Evolutionary conservation across 2,329 filamentous ascomycete genomes (phyloP).

Genomic region (Xylaria sp.): DNA sequence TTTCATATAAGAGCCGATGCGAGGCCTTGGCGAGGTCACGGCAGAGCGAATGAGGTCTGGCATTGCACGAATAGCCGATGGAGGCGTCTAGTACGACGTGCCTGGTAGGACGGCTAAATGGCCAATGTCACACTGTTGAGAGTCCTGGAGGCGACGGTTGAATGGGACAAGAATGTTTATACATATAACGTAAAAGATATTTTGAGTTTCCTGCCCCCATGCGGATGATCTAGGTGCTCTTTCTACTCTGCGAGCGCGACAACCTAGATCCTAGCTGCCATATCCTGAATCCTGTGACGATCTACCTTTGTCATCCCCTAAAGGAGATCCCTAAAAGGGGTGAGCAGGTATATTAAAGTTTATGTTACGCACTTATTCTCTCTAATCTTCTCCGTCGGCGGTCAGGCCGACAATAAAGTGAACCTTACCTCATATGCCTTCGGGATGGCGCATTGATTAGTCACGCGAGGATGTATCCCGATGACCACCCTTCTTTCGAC

Average conservation of each 20-base stretch:
- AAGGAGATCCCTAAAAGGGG: no score
- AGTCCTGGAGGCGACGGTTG: neutral
- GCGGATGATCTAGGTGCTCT: neutral
- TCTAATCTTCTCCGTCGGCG: neutral
- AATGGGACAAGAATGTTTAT: conserved; percentile 1
- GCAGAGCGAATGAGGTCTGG: conserved; percentile 16
- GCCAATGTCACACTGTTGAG: neutral
- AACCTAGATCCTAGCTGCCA: neutral
- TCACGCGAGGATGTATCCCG: no score
- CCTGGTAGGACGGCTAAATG: conserved; percentile 26
- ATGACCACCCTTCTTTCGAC: neutral
- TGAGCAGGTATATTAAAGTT: neutral
- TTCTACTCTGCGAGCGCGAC: conserved; percentile 2
- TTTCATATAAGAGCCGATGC: conserved; percentile 14
- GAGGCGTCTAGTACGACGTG: conserved; percentile 16
- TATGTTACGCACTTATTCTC: neutral
- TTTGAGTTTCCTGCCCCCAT: conserved; percentile 1
- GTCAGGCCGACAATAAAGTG: neutral
- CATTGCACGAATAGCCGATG: conserved; percentile 14
- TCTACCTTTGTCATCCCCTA: conserved; percentile 8
- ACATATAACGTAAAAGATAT: conserved; percentile 8
- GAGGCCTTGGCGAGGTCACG: conserved; percentile 20
- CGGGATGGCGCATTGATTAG: neutral
- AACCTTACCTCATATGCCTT: neutral
- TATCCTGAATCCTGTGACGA: conserved; percentile 3